Base-by-base conservation (phyloP, 2,329 filamentous ascomycete genomes). In the Cytospora schulzeri region DNA sequence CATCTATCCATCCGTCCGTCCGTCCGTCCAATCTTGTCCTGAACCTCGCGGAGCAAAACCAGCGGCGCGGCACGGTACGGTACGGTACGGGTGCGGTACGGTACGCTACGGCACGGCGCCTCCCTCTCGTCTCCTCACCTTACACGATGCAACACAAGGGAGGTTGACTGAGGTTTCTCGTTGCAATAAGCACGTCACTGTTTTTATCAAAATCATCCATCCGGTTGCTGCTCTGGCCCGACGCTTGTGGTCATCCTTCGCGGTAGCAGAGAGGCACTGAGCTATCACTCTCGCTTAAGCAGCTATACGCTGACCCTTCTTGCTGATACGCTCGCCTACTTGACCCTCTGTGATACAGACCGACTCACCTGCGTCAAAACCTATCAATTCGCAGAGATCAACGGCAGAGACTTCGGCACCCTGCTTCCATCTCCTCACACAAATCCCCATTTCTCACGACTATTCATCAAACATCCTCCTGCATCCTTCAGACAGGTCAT, bases 241-340 rank as follows among this genome's bases (percentile, higher is more conserved):
- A 26, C 45, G 29, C 48, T 58, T 12, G 22, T 58, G 22, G 52
- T 33, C 58, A 35, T 28, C 35, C 53, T 50, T 33, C 51, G 55
- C 41, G 45, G 62, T 55, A 62, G 58, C 62, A 57, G 62, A 57
- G 62, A 51, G 52, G 17, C 54, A 62, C 62, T 48, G 38, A 59
- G 66, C 66, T 66, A 57, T 60, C 28, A 52, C 52, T 66, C 54
- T 67, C 66, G 66, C 66, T 67, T 67, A 67, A 67, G 66, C 66
- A 67, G 54, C 64, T 65, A 62, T 50, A 66, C 63, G 63, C 66
- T 61, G 54, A 52, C 61, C 41, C 58, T 55, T 35, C 19, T 22
- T 59, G 57, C 57, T 67, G 65, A 67, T 67, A 67, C 65, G 65
- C 62, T 67, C 65, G 65, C 64, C 65, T 67, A 65, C 61, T 62